Base-by-base conservation (phyloP, 2,329 filamentous ascomycete genomes). In the Arthrobotrys entomopaga region DNA sequence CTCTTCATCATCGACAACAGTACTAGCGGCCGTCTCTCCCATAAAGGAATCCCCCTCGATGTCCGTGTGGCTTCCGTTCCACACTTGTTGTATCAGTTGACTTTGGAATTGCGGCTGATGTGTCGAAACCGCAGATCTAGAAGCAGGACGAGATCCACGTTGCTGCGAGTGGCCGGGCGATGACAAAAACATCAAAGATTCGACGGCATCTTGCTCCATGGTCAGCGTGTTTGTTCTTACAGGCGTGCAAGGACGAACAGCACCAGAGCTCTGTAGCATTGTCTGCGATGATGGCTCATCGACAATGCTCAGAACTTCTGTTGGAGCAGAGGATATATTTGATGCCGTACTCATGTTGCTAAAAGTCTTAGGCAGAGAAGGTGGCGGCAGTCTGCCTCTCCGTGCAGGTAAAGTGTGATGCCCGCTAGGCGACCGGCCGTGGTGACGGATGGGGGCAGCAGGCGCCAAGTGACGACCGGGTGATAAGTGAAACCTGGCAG, bases 121-220 rank as follows among this genome's bases (percentile, higher is more conserved):
- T 22, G 67, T 72, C 3, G 76, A 57, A 56, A 76, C 38, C 38
- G 70, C 63, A 24, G 57, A 56, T 53, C 76, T 29, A 40, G 76
- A 56, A 46, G 76, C 43, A 53, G 70, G 60, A 66, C 76, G 20
- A 60, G 77, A 59, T 57, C 77, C 43, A 59, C 76, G 60, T 64
- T 75, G 16, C 50, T 75, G 70, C 50, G 89, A 90, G 80, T 91
- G 91, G 15, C 89, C 89, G 0, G 90, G 90, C 76, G 89, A 91
- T 79, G 91, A 92, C 88, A 95, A 90, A 79, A 93, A 93, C 24
- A 94, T 83, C 22, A 95, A 82, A 0, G 90, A 90, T 79, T 93
- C 91, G 53, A 94, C 88, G 4, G 91, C 91, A 78, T 94, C 91
- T 79, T 93, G 90, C 79, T 95, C 91, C 59, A 79, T 81, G 3